Base-by-base conservation (phyloP, 768 basidiomycete genomes). In the Mycena leptocephala region DNA sequence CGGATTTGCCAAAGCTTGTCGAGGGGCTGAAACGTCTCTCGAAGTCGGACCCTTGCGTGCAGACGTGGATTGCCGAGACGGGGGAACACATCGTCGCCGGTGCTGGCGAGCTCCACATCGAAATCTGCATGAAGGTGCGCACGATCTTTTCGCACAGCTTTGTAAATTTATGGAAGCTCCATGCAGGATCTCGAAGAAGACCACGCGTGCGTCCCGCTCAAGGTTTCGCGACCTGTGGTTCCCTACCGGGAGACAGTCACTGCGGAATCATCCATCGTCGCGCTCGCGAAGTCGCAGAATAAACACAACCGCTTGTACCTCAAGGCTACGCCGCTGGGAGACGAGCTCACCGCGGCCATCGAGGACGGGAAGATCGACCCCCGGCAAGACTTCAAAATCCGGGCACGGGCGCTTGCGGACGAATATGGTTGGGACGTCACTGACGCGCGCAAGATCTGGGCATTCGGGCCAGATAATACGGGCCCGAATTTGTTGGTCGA, bases 1-100 rank as follows among this genome's bases (percentile, higher is more conserved):
- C 96, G 75, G 98, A 99, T 91, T 92, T 99, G 56, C 98, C 98
- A 82, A 99, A 99, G 89, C 95, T 99, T 79, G 98, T 99, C 76
- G 98, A 99, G 91, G 98, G 98, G 89, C 94, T 99, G 81, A 99
- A 99, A 90, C 98, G 98, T 90, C 93, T 99, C 66, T 98, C 98
- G 81, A 99, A 99, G 90, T 99, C 98, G 35, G 98, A 99, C 86
- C 97, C 98, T 74, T 99, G 98, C 88, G 98, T 99, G 78, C 97
- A 98, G 88, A 93, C 97, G 70, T 97, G 92, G 94, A 97, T 98
- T 82, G 79, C 86, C 20, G 97, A 97, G 77, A 95, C 93, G 80
- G 98, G 98, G 83, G 97, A 98, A 85, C 98, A 99, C 89, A 99
- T 99, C 79, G 97, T 99, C 78, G 98, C 98, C 78, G 98, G 97